These are phyloP conservation scores for Saposhnikovia divaricata DNA, from an alignment of 129 eudicot genomes.

Conservation along the genomic window DNA sequence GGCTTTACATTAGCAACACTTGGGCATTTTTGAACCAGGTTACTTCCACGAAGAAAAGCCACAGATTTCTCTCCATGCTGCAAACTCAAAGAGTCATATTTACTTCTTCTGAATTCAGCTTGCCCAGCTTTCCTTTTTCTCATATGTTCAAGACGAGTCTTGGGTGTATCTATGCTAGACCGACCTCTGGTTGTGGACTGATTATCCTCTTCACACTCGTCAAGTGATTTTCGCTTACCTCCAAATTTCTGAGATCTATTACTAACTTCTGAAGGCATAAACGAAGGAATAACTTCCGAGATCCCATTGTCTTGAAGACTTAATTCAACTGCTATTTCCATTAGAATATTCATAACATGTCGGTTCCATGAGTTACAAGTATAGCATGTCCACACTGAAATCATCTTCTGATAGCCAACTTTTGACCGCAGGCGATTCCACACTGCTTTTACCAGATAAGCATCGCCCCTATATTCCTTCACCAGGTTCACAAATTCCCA, in stretches of 20 bases:
- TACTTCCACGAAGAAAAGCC: neutral
- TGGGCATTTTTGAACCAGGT: neutral
- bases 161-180: too few species aligned
- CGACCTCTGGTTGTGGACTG: too few species aligned
- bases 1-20: neutral
- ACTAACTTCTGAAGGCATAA: too few species aligned
- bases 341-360: neutral
- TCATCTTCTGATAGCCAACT: neutral
- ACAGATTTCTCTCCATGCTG: neutral
- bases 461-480: neutral
- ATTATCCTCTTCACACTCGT: too few species aligned
- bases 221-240: too few species aligned
- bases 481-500: constrained; percentile 3
- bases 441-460: constrained; percentile 1
- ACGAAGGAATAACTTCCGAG: neutral
- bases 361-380: neutral
- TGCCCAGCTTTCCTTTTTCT: too few species aligned
- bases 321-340: constrained; percentile 3
- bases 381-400: constrained; percentile 1
- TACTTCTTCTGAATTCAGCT: too few species aligned
- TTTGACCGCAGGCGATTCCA: neutral
- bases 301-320: neutral
- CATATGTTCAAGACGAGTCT: too few species aligned
- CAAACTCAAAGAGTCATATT: too few species aligned
- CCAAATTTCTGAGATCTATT: too few species aligned